These are phyloP conservation scores for Nakaseomyces glabratus DNA, from an alignment of 1,139 yeast species.

Conservation along the genomic window DNA sequence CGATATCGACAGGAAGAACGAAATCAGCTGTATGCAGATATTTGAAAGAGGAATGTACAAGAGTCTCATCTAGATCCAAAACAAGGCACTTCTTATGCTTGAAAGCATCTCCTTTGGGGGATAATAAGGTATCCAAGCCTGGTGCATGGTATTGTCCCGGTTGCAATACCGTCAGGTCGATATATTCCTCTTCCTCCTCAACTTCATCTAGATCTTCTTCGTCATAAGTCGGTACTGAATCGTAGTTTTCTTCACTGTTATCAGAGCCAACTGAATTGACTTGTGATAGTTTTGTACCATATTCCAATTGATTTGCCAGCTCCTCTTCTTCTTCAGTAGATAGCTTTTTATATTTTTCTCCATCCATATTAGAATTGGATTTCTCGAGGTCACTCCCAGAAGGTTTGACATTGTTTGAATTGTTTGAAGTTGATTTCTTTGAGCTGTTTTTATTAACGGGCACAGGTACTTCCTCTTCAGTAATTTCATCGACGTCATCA, in stretches of 20 bases:
- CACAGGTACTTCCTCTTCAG: neutral
- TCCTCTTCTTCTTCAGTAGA: neutral
- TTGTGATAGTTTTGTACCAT: constrained; percentile 1
- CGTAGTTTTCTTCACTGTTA: constrained; percentile 5
- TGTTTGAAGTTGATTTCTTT: neutral
- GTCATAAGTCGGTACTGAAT: constrained; percentile 6
- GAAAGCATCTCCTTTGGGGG: constrained; percentile 33
- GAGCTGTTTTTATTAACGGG: neutral
- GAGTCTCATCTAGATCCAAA: constrained; percentile 86
- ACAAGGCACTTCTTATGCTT: constrained; percentile 72
- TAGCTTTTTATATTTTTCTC: no score
- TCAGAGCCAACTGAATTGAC: neutral
- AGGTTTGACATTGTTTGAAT: neutral
- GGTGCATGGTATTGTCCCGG: constrained; percentile 56
- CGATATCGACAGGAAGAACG: constrained; percentile 86
- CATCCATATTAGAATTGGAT: no score
- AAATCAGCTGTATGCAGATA: constrained; percentile 87
- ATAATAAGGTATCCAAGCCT: constrained; percentile 58
- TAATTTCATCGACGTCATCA: no score
- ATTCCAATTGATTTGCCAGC: neutral
- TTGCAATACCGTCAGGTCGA: constrained; percentile 53
- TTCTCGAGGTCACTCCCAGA: neutral
- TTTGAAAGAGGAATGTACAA: constrained; percentile 91
- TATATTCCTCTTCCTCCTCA: constrained; percentile 16
- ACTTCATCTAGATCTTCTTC: constrained; percentile 8